Base-by-base conservation (phyloP, 768 basidiomycete species). In the Pulveroboletus sp. region DNA sequence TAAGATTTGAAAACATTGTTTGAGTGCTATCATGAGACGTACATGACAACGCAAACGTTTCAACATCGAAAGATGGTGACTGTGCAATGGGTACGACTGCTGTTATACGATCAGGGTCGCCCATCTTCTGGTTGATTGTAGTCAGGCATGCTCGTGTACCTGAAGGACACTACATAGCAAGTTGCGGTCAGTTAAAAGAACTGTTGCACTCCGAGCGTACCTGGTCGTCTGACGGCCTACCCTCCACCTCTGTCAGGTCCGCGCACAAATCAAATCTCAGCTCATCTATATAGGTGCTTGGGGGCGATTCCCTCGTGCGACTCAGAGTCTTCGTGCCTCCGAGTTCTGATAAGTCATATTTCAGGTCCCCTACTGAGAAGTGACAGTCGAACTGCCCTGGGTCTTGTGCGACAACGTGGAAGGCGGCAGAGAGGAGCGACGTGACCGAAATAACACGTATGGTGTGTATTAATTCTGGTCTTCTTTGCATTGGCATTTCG, bases 71-170 rank as follows among this genome's bases (percentile, higher is more conserved):
- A 33, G 47, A 51, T 10, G 64, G 58, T 0, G 65, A 65, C 53
- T 75, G 71, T 8, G 82, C 86, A 28, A 93, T 59, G n/a, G 89
- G 83, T 47, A 93, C 80, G n/a, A 91, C 87, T 28, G 81, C 73
- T 26, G 82, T 72, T 59, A 93, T 67, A 44, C 88, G 77, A 55
- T 88, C 84, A 3, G 71, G 47, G 36, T 73, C 65, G 18, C 71
- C 75, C 1, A 63, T 56, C 66, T 86, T 89, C 57, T 71, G 57
- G 59, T 91, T 90, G 31, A 73, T 77, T 57, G 77, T 79, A 5
- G 80, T 84, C 28, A 91, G 71, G 68, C 92, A 94, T 43, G 82
- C 86, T 58, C 83, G 75, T 42, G 88, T 87, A 21, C 81, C 86
- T 18, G 63, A 47, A 17, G 77, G 66, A 69, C 89, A 93, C 89